Base-by-base conservation (phyloP, 441 rosid genomes). In the Pelargonium cotyledonis region DNA sequence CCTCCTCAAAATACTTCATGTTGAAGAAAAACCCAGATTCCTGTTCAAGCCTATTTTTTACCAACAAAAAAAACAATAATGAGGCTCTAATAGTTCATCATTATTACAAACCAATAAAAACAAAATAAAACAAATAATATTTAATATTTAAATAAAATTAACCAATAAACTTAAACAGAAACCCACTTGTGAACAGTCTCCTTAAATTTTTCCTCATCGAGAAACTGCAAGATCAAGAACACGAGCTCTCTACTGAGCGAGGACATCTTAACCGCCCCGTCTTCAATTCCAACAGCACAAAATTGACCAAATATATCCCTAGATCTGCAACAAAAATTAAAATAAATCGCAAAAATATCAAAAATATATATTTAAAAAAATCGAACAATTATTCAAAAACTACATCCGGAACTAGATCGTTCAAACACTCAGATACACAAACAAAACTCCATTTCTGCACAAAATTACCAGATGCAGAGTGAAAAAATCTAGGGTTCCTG, bases 1-100 rank as follows among this genome's bases (percentile, higher is more conserved):
- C 84, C 18, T 90, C 96, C 82, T 90, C 96, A 70, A 90, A 90
- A 65, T 83, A 76, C 75, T 85, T 78, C 89, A 90, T 81, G 80
- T 86, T 90, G 77, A 88, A 90, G 84, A 76, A 88, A 79, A 86
- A 88, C 44, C 89, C 91, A 0, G 96, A 90, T 77, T 90, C 96
- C 77, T 88, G 93, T 84, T 90, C 96, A 86, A 90, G 68, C 66
- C 96, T 90, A 66, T 66, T 2, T 29, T 72, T 65, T 55, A 63
- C 60, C 1, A 66, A 8, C 38, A 31, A 23, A 40, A 68, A 38
- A 69, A 77, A 51, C 9, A 12, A 40, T 65, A 57, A 1, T 18
- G 43, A 60, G 8, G 72, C 8, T 26, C 16, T 26, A 12, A 31
- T 31, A 29, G 40, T 31, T 12, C 16, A 63, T 63, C 44, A 29